Evolutionary conservation across 2,329 filamentous ascomycete species (phyloP).

Genomic region (Nigrograna mackinnonii): DNA sequence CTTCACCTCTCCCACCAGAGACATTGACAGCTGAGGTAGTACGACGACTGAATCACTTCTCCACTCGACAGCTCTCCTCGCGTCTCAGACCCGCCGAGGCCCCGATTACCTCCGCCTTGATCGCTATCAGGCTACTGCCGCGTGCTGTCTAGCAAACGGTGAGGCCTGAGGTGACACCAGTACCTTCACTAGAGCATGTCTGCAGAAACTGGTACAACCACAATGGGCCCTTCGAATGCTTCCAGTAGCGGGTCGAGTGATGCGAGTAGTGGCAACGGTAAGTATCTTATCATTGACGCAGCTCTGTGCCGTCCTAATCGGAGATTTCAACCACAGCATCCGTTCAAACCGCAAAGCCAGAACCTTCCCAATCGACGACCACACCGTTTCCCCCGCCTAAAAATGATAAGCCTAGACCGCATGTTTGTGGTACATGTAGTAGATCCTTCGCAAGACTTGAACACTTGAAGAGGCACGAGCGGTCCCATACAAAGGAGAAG

Average conservation of each 20-base stretch:
- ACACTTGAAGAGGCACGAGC: conserved; percentile 95
- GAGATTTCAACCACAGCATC: conserved; percentile 24
- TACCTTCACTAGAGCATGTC: conserved; percentile 25
- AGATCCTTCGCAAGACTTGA: conserved; percentile 93
- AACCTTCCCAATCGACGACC: conserved; percentile 25
- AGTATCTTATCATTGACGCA: conserved; percentile 9
- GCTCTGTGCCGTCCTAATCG: conserved; percentile 10
- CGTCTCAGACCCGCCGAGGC: conserved; percentile 4
- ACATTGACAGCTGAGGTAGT: conserved; percentile 7
- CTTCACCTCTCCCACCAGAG: conserved; percentile 13
- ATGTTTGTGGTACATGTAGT: conserved; percentile 88
- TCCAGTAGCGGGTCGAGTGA: conserved; percentile 32
- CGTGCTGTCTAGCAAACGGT: conserved; percentile 6
- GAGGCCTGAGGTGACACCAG: conserved; percentile 14
- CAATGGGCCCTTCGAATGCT: conserved; percentile 28
- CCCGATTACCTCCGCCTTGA: conserved; percentile 2
- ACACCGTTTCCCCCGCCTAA: conserved; percentile 77
- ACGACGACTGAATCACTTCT: conserved; percentile 5
- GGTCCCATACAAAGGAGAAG: conserved; percentile 98
- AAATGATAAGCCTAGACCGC: conserved; percentile 94
- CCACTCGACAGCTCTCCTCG: neutral
- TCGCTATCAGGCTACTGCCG: conserved; percentile 11
- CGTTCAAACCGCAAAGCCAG: conserved; percentile 34
- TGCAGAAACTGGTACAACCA: conserved; percentile 26
- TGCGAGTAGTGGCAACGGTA: conserved; percentile 36